Conservation (phyloP, 2,329 filamentous ascomycete species). For the Colletotrichum aenigma region DNA sequence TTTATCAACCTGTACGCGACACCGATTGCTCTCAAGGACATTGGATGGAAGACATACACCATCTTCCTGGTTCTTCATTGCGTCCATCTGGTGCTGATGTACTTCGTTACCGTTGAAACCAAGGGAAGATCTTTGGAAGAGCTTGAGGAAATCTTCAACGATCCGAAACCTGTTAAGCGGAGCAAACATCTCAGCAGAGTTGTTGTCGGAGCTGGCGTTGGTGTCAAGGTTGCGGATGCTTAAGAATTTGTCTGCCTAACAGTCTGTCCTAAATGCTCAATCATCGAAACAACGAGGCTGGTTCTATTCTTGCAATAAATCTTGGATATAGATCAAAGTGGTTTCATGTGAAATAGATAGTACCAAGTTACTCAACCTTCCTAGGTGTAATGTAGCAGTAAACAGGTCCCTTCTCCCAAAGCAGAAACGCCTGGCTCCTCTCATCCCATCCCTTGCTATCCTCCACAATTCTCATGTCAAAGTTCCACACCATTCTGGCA, state of each 20-base stretch:
- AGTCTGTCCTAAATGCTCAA: no score
- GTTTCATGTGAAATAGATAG: background rate
- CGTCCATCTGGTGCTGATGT: conserved; percentile 20
- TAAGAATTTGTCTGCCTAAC: background rate
- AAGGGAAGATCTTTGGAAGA: conserved; percentile 59
- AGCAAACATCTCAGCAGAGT: conserved; percentile 9
- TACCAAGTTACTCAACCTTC: background rate
- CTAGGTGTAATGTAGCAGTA: background rate
- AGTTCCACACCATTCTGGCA: conserved; percentile 47
- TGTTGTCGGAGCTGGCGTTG: conserved; percentile 12
- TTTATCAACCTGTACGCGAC: conserved; percentile 43
- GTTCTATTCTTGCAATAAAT: background rate
- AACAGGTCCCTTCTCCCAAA: conserved; percentile 39
- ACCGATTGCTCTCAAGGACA: conserved; percentile 44
- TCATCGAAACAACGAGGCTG: background rate
- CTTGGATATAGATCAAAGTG: background rate
- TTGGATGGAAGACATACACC: conserved; percentile 47
- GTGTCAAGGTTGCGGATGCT: conserved; percentile 4
- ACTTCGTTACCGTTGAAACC: conserved; percentile 47
- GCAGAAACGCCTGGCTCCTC: conserved; percentile 36
- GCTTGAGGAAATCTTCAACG: conserved; percentile 60
- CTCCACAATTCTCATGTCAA: conserved; percentile 44
- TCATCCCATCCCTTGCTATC: conserved; percentile 40
- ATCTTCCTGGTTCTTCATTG: conserved; percentile 48
- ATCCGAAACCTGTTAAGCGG: conserved; percentile 25